phyloP scores from a whole-genome alignment of 495 filamentous ascomycete genomes.

The Sphaerosporella brunnea region DNA sequence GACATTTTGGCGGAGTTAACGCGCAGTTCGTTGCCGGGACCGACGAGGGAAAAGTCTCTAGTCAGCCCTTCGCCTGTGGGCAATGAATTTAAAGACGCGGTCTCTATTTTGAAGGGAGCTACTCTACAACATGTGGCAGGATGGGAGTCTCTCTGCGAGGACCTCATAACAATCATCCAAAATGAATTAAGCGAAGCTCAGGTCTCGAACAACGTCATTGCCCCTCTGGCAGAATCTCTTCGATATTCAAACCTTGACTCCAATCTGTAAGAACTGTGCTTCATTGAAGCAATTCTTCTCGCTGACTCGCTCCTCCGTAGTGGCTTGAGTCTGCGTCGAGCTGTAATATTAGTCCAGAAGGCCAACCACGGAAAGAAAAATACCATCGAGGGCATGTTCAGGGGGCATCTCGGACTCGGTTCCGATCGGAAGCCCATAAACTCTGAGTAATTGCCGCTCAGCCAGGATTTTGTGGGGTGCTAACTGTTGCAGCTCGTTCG shows the following conservation, averaged over 20 bases:
- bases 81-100: conserved; percentile 50
- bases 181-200: conserved; percentile 49
- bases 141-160: conserved; percentile 45
- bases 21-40: conserved; percentile 21
- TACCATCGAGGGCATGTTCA: conserved; percentile 14
- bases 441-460: conserved; percentile 14
- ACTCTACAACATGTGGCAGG: conserved; percentile 32
- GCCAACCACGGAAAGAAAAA: conserved; percentile 15
- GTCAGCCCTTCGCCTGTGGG: conserved; percentile 25
- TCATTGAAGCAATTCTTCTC: not conserved
- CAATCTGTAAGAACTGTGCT: not conserved
- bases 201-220: conserved; percentile 43
- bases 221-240: conserved; percentile 47
- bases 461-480: conserved; percentile 1
- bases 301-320: conserved; percentile 12
- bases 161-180: conserved; percentile 39
- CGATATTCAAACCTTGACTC: not conserved
- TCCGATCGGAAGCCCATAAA: conserved; percentile 10
- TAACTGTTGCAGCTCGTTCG: conserved; percentile 31
- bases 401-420: conserved; percentile 8
- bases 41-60: conserved; percentile 13
- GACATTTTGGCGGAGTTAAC: conserved; percentile 28
- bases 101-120: conserved; percentile 48
- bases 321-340: conserved; percentile 10
- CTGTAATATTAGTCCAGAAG: conserved; percentile 14